phyloP scores from a whole-genome alignment of 768 basidiomycete genomes.

The Lactarius vividus region DNA sequence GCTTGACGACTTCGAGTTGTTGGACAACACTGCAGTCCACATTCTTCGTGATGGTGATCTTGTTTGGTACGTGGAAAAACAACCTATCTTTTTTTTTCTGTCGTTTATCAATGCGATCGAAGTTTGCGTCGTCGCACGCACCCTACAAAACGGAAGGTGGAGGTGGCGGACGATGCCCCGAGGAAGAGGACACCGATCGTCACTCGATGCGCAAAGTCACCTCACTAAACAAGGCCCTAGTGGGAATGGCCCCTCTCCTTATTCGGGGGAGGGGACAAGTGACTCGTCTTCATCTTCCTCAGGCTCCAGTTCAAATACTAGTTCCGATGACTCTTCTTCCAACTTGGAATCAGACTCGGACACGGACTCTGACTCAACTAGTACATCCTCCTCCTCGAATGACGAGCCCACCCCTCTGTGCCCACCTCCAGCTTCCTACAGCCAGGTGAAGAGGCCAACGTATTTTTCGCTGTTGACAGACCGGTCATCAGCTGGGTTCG shows the following conservation, averaged over 20 bases:
- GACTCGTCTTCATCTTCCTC: constrained; percentile 4
- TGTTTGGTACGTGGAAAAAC: constrained; percentile 15
- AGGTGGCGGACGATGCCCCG: background rate
- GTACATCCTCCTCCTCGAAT: constrained; percentile 28
- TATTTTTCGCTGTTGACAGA: background rate
- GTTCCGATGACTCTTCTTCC: constrained; percentile 28
- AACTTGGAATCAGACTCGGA: constrained; percentile 33
- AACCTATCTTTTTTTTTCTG: background rate
- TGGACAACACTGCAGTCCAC: constrained; percentile 16
- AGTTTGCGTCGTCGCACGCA: constrained; percentile 19
- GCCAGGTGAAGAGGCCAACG: constrained; percentile 3
- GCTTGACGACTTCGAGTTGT: constrained; percentile 28
- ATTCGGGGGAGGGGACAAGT: background rate
- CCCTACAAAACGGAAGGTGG: constrained; percentile 16
- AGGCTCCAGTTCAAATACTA: constrained; percentile 9
- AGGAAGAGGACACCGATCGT: constrained; percentile 13
- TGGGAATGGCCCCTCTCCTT: background rate
- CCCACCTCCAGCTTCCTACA: constrained; percentile 1
- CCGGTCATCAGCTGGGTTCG: constrained; percentile 1
- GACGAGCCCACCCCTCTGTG: background rate
- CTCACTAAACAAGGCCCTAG: background rate
- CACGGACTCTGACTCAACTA: constrained; percentile 28
- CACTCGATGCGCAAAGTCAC: background rate
- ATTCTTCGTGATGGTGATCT: constrained; percentile 27
- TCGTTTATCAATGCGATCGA: background rate